These are phyloP conservation scores for Salinomyces thailandicus DNA, from an alignment of 2,329 filamentous ascomycete genomes.

Conservation along the genomic window DNA sequence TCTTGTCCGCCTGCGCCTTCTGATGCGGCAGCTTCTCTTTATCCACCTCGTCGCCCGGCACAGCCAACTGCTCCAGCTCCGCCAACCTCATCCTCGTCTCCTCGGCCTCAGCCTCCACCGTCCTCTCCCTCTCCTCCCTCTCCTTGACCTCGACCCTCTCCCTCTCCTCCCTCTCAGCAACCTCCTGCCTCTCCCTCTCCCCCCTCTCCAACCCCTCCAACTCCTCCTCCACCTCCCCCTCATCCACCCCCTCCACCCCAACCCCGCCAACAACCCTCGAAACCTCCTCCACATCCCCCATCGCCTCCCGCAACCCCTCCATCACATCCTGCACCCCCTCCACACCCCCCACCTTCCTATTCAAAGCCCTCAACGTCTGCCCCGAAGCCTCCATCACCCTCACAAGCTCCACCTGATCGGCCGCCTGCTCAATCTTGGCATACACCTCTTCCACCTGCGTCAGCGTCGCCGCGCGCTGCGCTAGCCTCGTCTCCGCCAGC, in stretches of 20 bases:
- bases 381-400: slow-evolving; percentile 71
- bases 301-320: slow-evolving; percentile 64
- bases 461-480: slow-evolving; percentile 61
- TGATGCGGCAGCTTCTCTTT: too few relatives aligned
- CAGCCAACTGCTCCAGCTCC: slow-evolving; percentile 14
- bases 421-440: slow-evolving; percentile 72
- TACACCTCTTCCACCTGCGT: slow-evolving; percentile 75
- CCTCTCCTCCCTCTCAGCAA: slow-evolving; percentile 62
- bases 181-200: slow-evolving; percentile 44
- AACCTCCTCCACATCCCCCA: slow-evolving; percentile 73
- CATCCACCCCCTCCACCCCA: slow-evolving; percentile 49
- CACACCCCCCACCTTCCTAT: slow-evolving; percentile 65
- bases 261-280: slow-evolving; percentile 61
- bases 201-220: slow-evolving; percentile 60
- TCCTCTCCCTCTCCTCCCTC: slow-evolving; percentile 39
- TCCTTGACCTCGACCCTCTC: slow-evolving; percentile 30
- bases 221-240: slow-evolving; percentile 78
- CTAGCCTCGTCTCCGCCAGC: slow-evolving; percentile 61
- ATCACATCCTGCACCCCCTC: slow-evolving; percentile 68
- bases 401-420: slow-evolving; percentile 74
- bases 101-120: slow-evolving; percentile 28
- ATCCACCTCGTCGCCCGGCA: slow-evolving; percentile 2
- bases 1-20: too few relatives aligned
- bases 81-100: slow-evolving; percentile 30
- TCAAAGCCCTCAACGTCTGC: slow-evolving; percentile 59